These are phyloP conservation scores for Rhodotorula babjevae DNA, from an alignment of 768 basidiomycete genomes.

Conservation along the genomic window DNA sequence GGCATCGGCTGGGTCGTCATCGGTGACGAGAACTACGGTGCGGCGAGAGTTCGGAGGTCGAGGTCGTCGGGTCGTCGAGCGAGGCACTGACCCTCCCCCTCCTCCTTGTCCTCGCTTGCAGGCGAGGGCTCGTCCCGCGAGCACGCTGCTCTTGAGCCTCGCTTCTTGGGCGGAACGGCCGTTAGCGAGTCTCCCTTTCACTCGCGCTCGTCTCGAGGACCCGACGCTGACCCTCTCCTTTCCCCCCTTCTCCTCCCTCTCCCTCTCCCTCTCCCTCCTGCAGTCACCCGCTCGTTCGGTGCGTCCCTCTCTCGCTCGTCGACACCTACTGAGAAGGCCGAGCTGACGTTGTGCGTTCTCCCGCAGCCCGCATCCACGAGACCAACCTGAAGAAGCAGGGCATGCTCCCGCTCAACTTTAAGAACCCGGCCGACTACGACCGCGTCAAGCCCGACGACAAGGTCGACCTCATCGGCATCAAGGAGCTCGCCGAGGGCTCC, in stretches of 20 bases:
- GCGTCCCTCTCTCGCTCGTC: not conserved
- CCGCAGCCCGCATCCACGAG: slow-evolving; percentile 63
- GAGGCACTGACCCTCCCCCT: not conserved
- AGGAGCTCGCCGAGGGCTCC: slow-evolving; percentile 84
- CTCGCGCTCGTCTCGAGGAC: no score
- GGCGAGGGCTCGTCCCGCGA: slow-evolving; percentile 97
- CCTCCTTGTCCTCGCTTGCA: not conserved
- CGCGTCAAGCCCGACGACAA: slow-evolving; percentile 80
- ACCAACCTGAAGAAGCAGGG: slow-evolving; percentile 70
- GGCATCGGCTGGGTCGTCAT: slow-evolving; percentile 90
- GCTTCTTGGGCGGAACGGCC: slow-evolving; percentile 50
- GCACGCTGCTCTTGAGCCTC: slow-evolving; percentile 95
- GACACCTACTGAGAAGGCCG: no score
- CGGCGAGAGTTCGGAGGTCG: no score
- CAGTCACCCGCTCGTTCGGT: slow-evolving; percentile 74
- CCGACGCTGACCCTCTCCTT: no score
- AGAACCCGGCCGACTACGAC: slow-evolving; percentile 82
- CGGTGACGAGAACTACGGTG: slow-evolving; percentile 81
- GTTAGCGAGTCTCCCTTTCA: no score
- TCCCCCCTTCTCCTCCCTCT: no score
- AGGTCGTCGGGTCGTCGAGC: no score
- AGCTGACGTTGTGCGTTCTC: not conserved
- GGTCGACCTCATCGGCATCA: slow-evolving; percentile 82
- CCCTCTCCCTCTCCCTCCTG: no score
- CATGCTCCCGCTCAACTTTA: slow-evolving; percentile 68